Evolutionary conservation across 306 rosid genomes (phyloP).

Genomic region (Fagus sylvatica): DNA sequence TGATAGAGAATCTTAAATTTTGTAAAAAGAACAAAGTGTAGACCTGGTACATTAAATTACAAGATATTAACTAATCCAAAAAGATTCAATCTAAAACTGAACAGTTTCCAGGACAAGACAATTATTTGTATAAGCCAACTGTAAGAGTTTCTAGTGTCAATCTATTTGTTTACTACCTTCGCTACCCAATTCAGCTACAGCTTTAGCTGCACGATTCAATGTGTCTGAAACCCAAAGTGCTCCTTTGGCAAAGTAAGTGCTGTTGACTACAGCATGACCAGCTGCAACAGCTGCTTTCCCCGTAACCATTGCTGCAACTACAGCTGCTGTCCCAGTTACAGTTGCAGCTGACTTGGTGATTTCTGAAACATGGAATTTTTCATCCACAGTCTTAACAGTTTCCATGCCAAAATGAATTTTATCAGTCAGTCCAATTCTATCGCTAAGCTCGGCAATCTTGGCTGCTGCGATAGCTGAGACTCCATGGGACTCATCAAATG

Average conservation of each 20-base stretch:
- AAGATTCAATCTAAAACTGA: too few species aligned
- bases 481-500: conserved; percentile 67
- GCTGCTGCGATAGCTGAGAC: conserved; percentile 80
- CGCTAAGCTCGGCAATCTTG: conserved; percentile 68
- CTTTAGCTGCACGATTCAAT: conserved; percentile 60
- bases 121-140: conserved; percentile 10
- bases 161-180: conserved; percentile 20
- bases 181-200: conserved; percentile 63
- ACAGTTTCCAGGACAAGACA: too few species aligned
- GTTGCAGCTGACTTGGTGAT: conserved; percentile 71
- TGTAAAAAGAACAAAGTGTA: too few species aligned
- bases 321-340: conserved; percentile 77
- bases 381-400: conserved; percentile 70
- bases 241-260: conserved; percentile 91
- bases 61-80: too few species aligned
- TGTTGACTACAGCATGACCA: conserved; percentile 64
- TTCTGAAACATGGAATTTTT: conserved; percentile 73
- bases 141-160: not conserved
- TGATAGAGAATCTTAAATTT: too few species aligned
- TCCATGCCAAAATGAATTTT: conserved; percentile 62
- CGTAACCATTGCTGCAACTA: conserved; percentile 65
- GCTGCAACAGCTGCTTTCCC: conserved; percentile 77
- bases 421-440: conserved; percentile 73
- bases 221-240: conserved; percentile 71
- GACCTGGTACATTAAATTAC: too few species aligned